Evolutionary conservation across 1,284 basidiomycete genomes (phyloP), one percentile per base, ranked within the genome.

Genomic region (Hemileia vastatrix): DNA sequence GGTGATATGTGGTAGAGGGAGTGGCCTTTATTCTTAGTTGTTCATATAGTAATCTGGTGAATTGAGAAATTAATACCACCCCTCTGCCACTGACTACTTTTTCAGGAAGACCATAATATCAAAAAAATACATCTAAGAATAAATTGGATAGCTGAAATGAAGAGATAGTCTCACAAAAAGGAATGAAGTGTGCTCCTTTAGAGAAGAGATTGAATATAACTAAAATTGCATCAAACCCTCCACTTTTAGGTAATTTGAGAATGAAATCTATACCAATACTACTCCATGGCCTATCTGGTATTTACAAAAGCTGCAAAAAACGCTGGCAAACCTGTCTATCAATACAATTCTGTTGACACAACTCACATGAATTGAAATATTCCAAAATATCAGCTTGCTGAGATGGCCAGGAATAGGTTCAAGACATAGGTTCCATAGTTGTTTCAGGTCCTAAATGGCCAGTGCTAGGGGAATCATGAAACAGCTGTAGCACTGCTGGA

Each of bases 191-290:
- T 21, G 48, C 24, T 1, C 48, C 27, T 24, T 59, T 59, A 1
- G 40, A 32, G 5, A 59, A 31, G 43, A 50, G 49, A 31, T 59
- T 36, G 15, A 43, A 43, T 23, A 59, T 36, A 1, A 59, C 57
- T 9, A 51, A 24, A 52, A 59, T 59, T 1, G 57, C 51, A 32
- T 59, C 57, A 24, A 44, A 49, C 4, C 55, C 55, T 18, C 19
- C 21, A 2, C 33, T 52, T 1, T 2, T n/a, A 1, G 57, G 57
- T 5, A 59, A 21, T 31, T 59, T 59, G 18, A 36, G 19, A 40
- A 59, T 59, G 24, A 59, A 52, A 52, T 59, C 48, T 1, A 59
- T 59, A 3, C 50, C 51, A 0, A 61, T 61, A 1, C 11, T 54
- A 24, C 44, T 54, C 59, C 59, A 61, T 1, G 52, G 59, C 9